Conservation (phyloP, 352 stramenopile genomes). For the Phytophthora agathidicida region DNA sequence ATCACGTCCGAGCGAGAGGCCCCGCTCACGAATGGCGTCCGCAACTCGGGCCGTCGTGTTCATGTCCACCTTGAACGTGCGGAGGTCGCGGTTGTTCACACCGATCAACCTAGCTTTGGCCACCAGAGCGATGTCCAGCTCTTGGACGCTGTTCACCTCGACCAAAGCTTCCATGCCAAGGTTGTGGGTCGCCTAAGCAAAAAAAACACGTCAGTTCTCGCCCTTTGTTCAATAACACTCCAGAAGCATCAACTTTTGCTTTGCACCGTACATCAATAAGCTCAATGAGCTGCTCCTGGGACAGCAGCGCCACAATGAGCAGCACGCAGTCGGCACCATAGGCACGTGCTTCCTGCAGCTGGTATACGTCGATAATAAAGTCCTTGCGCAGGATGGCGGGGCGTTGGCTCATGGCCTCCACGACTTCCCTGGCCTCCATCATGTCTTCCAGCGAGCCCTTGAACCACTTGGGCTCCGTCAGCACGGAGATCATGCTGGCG, state of each 20-base stretch:
- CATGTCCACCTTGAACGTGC: conserved; percentile 98
- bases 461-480: conserved; percentile 98
- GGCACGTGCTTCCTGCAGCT: conserved; percentile 94
- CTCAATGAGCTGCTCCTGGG: conserved; percentile 53
- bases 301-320: conserved; percentile 96
- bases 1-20: conserved; percentile 71
- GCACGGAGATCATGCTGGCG: conserved; percentile 96
- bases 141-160: conserved; percentile 95
- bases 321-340: conserved; percentile 97
- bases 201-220: conserved; percentile 5
- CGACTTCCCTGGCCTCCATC: conserved; percentile 52
- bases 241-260: background rate
- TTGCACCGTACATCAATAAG: conserved; percentile 59
- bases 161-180: conserved; percentile 98
- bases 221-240: background rate
- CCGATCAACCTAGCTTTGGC: conserved; percentile 95
- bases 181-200: conserved; percentile 71
- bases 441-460: conserved; percentile 94
- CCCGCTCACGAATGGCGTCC: conserved; percentile 72
- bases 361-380: conserved; percentile 96
- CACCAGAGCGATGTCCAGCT: conserved; percentile 94
- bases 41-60: conserved; percentile 93
- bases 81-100: conserved; percentile 99
- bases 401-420: conserved; percentile 49
- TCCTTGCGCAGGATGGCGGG: conserved; percentile 92